phyloP scores from a whole-genome alignment of 805 yeast species.

The Kodamaea sagamina region DNA sequence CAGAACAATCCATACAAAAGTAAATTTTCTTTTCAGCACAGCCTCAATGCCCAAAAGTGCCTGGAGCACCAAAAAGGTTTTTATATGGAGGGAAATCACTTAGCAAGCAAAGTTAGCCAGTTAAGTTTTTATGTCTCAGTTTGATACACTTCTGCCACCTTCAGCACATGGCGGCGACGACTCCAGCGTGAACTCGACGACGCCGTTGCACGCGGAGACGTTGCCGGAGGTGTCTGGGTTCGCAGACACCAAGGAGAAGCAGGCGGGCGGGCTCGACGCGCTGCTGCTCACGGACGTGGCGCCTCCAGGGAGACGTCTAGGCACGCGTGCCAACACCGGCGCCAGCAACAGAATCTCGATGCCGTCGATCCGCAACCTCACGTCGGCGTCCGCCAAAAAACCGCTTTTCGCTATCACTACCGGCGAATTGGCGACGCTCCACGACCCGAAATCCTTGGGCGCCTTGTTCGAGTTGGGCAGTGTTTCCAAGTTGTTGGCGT shows the following conservation, averaged over 20 bases:
- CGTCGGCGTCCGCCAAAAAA: not conserved
- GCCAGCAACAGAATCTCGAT: slow-evolving; percentile 1
- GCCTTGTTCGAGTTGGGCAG: slow-evolving; percentile 50
- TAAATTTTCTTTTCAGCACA: slow-evolving; percentile 4
- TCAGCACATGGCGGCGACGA: slow-evolving; percentile 6
- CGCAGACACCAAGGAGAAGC: not conserved
- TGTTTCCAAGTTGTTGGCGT: slow-evolving; percentile 31
- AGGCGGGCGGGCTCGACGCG: not conserved
- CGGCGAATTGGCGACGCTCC: slow-evolving; percentile 47
- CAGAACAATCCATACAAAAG: not conserved
- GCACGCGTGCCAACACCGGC: not conserved
- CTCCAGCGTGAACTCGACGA: slow-evolving; percentile 15
- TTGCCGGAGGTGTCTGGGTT: not conserved
- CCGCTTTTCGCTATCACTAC: slow-evolving; percentile 17
- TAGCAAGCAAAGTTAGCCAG: too few relatives aligned
- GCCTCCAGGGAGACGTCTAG: not conserved
- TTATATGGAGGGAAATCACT: slow-evolving; percentile 1
- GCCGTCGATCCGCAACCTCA: slow-evolving; percentile 1
- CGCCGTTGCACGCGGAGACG: slow-evolving; percentile 4
- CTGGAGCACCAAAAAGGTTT: not conserved
- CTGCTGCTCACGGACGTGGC: not conserved
- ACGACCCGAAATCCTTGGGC: slow-evolving; percentile 62
- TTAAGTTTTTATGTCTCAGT: not conserved
- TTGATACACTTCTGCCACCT: slow-evolving; percentile 1
- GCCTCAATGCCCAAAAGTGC: slow-evolving; percentile 4